These are phyloP conservation scores for Aurinia saxatilis DNA, from an alignment of 345 rosid species.

Conservation along the genomic window DNA sequence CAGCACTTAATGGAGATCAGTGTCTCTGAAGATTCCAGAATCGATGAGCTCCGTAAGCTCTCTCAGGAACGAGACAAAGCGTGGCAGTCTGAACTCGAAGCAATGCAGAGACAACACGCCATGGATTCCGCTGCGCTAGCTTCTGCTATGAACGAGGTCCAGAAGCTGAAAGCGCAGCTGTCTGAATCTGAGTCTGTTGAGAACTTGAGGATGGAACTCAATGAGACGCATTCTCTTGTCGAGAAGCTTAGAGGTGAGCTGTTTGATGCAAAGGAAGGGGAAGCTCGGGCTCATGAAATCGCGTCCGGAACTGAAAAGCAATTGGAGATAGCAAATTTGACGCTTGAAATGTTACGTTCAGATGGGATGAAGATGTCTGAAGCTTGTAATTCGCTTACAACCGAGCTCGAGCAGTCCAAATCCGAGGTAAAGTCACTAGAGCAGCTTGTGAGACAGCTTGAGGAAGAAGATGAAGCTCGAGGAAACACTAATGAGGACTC, in stretches of 20 bases:
- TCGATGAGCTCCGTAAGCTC: slow-evolving; percentile 72
- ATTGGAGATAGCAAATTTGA: slow-evolving; percentile 53
- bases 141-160: slow-evolving; percentile 84
- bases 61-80: slow-evolving; percentile 88
- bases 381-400: slow-evolving; percentile 43
- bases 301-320: slow-evolving; percentile 52
- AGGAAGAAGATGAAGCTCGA: slow-evolving; percentile 33
- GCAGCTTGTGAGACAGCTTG: slow-evolving; percentile 53
- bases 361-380: slow-evolving; percentile 57
- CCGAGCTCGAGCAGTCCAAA: slow-evolving; percentile 65
- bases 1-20: slow-evolving; percentile 69
- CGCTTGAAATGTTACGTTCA: slow-evolving; percentile 50
- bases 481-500: slow-evolving; percentile 21
- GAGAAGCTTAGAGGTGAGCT: slow-evolving; percentile 63
- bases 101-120: slow-evolving; percentile 74
- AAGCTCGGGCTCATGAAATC: slow-evolving; percentile 60
- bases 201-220: slow-evolving; percentile 57
- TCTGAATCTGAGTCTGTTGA: slow-evolving; percentile 62
- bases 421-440: slow-evolving; percentile 55
- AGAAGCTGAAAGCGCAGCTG: slow-evolving; percentile 78
- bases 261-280: slow-evolving; percentile 59
- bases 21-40: slow-evolving; percentile 67
- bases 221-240: slow-evolving; percentile 56
- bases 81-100: slow-evolving; percentile 97
- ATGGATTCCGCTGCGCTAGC: slow-evolving; percentile 75